Base-by-base conservation (phyloP, 768 basidiomycete species). In the Hericium erinaceus region DNA sequence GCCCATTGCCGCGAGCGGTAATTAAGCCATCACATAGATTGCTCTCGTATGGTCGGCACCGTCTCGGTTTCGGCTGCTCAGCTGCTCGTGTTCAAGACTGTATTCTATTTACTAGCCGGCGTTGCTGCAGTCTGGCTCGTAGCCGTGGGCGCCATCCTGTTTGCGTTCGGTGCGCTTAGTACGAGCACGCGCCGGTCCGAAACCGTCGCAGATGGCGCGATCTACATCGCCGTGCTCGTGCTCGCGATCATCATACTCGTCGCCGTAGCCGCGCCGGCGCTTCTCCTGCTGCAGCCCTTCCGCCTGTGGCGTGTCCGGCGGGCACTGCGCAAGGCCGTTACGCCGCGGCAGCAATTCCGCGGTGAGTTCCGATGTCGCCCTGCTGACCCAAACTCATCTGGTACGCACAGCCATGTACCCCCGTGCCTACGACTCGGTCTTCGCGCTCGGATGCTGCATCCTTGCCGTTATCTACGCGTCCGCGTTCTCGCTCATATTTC, bases 271-370 rank as follows among this genome's bases (percentile, higher is more conserved):
- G 74, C 81, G 53, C 90, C 90, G 10, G 89, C 79, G 20, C 67
- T 89, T 24, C 77, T 89, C 44, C 60, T 91, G 60, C 74, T 93
- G n/a, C 89, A 89, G 67, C 87, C 87, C 8, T 60, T 78, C 39
- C 77, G 82, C 33, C 69, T 91, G 24, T 81, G 80, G 79, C 74
- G 68, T 52, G 78, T 85, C 18, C 58, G 81, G 41, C 74, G 75
- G 33, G 76, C 80, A 3, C 81, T 86, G 65, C 77, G 72, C 58
- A 73, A 75, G 37, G 83, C 85, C 10, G 64, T 86, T 20, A 93
- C 90, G 8, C 90, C 90, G 48, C 77, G 90, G 40, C 85, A 92
- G 68, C 76, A 81, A 18, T 93, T 91, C 72, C 73, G 89, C 74
- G 81, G 89, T 89, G 63, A 58, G 81, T 70, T 16, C 16, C 28